Base-by-base conservation (phyloP, 176 grass and related monocot species). In the Dactylis glomerata region DNA sequence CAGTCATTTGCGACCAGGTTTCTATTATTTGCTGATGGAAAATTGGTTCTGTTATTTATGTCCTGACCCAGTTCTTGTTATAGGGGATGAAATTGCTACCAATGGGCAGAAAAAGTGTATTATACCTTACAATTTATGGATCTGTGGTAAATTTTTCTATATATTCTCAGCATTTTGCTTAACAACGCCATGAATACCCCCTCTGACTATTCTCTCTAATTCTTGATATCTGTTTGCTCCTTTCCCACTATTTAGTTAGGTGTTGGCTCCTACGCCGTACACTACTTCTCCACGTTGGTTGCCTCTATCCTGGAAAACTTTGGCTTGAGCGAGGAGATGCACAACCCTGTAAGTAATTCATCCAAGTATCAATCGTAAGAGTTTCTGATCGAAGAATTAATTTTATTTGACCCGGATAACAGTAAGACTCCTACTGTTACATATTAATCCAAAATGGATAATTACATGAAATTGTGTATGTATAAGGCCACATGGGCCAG, bases 31-130 rank as follows among this genome's bases (percentile, higher is more conserved):
- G 30, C 47, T 72, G 24, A 22, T 72, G 22, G 38, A 38, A 3
- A 55, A 75, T 5, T 33, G 10, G 69, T 65, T 72, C 5, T 63
- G 4, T 10, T 77, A 54, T 69, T 86, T 19, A 83, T 81, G 49
- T 26, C 70, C 79, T 92, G 57, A 56, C 47, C 57, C 76, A 73
- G 26, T 59, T 38, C 68, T 83, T 54, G 2, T 68, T 84, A 19
- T 77, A 98, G 96, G 93, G 96, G 42, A 98, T 95, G 96, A 98
- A 95, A 82, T 82, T 98, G 78, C 75, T 98, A 83, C 93, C 93
- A 5, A 92, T 93, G 88, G 96, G 93, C 51, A 98, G 85, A 80
- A 98, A 95, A 85, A 94, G 89, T 86, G 76, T 95, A 68, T 58
- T 98, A 57, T 98, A 95, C 74, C 80, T 95, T 75, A 86, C 93